phyloP scores from a whole-genome alignment of 495 filamentous ascomycete genomes.

The Lophiotrema nucula region DNA sequence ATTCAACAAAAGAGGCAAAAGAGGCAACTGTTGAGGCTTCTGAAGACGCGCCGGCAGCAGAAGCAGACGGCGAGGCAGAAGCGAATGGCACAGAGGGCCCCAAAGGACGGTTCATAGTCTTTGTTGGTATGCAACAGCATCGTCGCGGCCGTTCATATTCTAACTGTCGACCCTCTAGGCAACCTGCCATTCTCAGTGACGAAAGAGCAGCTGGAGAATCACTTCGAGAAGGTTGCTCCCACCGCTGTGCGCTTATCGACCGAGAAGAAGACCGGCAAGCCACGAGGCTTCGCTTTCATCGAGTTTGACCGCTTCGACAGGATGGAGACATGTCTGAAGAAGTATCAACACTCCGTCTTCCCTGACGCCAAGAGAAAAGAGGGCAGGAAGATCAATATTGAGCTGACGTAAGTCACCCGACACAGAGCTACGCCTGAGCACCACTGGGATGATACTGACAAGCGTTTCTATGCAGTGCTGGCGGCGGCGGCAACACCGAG shows the following conservation, averaged over 20 bases:
- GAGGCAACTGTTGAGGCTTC: background rate
- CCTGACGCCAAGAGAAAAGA: conserved; percentile 56
- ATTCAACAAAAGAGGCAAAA: conserved; percentile 18
- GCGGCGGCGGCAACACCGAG: conserved; percentile 75
- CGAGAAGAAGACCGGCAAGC: conserved; percentile 64
- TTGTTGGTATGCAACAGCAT: conserved; percentile 59
- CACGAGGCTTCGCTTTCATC: conserved; percentile 86
- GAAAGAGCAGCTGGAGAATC: conserved; percentile 58
- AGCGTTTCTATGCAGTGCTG: conserved; percentile 56
- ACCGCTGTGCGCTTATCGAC: conserved; percentile 72
- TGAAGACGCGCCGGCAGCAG: conserved; percentile 1
- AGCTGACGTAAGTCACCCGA: conserved; percentile 56
- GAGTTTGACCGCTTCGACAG: conserved; percentile 87
- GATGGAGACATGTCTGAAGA: conserved; percentile 89
- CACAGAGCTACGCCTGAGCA: too few relatives aligned
- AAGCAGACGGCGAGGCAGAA: conserved; percentile 15
- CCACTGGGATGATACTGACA: background rate
- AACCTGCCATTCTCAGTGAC: conserved; percentile 90
- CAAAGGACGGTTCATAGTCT: conserved; percentile 72
- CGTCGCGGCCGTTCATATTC: background rate
- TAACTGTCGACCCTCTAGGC: too few relatives aligned
- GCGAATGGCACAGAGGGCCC: conserved; percentile 40
- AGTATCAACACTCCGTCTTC: conserved; percentile 84
- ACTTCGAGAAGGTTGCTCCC: conserved; percentile 77
- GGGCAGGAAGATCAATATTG: conserved; percentile 79